phyloP scores from a whole-genome alignment of 2,329 filamentous ascomycete genomes.

The Cercospora sp. region DNA sequence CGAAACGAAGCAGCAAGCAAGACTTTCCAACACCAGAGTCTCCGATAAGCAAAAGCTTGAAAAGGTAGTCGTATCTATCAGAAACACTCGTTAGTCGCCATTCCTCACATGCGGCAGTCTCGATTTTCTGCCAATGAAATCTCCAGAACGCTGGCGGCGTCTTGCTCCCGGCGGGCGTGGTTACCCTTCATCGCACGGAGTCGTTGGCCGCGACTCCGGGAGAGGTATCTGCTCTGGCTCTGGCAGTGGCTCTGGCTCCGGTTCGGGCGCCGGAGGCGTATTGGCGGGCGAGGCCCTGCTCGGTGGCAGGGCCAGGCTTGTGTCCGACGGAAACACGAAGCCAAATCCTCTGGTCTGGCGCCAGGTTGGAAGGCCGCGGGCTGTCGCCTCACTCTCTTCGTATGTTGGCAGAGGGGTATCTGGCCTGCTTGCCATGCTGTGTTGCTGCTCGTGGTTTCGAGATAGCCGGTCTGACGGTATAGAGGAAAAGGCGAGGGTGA shows the following conservation, averaged over 20 bases:
- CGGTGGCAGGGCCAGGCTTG: neutral
- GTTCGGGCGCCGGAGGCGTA: neutral
- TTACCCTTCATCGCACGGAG: neutral
- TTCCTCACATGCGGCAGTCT: neutral
- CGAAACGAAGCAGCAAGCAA: conserved; percentile 94
- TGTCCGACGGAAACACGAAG: conserved; percentile 1
- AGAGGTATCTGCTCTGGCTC: neutral
- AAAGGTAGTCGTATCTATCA: conserved; percentile 98
- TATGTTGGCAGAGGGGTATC: conserved; percentile 2
- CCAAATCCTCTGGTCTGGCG: conserved; percentile 3
- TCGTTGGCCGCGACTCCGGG: neutral
- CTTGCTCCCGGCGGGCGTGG: neutral
- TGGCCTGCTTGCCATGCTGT: neutral
- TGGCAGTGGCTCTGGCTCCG: neutral
- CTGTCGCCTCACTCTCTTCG: neutral
- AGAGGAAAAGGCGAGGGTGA: neutral
- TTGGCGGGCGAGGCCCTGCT: neutral
- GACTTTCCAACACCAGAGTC: conserved; percentile 99
- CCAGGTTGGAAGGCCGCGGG: neutral
- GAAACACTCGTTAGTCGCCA: neutral
- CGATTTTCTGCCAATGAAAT: neutral
- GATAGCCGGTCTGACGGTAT: neutral
- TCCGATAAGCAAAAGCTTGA: conserved; percentile 99
- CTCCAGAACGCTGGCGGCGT: neutral
- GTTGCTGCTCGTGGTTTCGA: neutral